Conservation (phyloP, 306 rosid genomes). For the Vigna reflexopilosa region DNA sequence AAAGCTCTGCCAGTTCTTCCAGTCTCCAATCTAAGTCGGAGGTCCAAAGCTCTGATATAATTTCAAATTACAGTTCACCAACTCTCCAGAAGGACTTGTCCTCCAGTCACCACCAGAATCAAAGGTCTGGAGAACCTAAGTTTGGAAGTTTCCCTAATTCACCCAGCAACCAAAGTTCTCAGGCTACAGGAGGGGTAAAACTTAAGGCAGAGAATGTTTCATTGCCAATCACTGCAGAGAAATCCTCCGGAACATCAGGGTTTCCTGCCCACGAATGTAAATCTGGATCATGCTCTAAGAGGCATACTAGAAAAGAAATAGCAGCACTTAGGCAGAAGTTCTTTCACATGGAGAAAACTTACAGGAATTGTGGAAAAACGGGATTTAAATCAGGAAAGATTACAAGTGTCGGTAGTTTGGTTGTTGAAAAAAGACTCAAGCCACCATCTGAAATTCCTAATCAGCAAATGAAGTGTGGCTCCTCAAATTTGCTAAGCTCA, state of each 20-base stretch:
- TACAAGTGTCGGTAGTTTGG: conserved; percentile 49
- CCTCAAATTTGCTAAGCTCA: conserved; percentile 41
- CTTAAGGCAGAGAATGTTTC: conserved; percentile 37
- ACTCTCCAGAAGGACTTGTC: conserved; percentile 30
- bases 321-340: conserved; percentile 59
- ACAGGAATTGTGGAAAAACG: conserved; percentile 60
- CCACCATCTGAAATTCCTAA: conserved; percentile 50
- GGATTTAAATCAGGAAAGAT: conserved; percentile 52
- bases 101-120: conserved; percentile 36
- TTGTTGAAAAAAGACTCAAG: conserved; percentile 57
- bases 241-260: conserved; percentile 40
- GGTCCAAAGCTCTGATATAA: conserved; percentile 30
- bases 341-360: conserved; percentile 55
- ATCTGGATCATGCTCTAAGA: conserved; percentile 48
- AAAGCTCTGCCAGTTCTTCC: conserved; percentile 27
- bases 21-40: conserved; percentile 42
- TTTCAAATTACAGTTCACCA: conserved; percentile 30
- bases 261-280: conserved; percentile 52
- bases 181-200: conserved; percentile 39
- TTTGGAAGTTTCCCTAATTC: conserved; percentile 40
- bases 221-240: conserved; percentile 39
- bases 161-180: conserved; percentile 29
- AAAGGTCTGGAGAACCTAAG: conserved; percentile 43
- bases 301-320: conserved; percentile 54
- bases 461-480: conserved; percentile 45